Conservation (phyloP, 345 rosid species). For the Stellera chamaejasme region DNA sequence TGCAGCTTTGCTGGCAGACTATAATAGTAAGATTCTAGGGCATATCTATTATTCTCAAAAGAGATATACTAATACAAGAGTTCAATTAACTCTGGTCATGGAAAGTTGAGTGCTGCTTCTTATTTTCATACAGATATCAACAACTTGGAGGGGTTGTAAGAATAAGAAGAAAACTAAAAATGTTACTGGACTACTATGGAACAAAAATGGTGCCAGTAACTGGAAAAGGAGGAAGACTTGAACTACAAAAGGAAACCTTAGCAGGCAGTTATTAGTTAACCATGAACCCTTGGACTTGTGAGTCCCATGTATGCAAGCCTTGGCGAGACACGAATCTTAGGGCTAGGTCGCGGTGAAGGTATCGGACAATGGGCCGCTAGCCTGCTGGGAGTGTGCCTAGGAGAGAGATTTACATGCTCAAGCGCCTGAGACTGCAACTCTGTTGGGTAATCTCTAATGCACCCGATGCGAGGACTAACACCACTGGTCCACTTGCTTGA, state of each 20-base stretch:
- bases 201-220: too few relatives aligned
- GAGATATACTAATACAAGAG: too few relatives aligned
- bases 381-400: slow-evolving; percentile 27
- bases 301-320: slow-evolving; percentile 49
- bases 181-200: too few relatives aligned
- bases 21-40: neutral
- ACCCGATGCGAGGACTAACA: slow-evolving; percentile 61
- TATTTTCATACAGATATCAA: too few relatives aligned
- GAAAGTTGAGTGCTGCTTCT: too few relatives aligned
- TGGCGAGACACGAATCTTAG: slow-evolving; percentile 32
- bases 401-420: slow-evolving; percentile 57
- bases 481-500: slow-evolving; percentile 76
- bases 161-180: too few relatives aligned
- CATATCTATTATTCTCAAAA: too few relatives aligned
- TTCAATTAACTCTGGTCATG: too few relatives aligned
- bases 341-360: slow-evolving; percentile 44
- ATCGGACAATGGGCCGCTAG: slow-evolving; percentile 19
- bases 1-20: slow-evolving; percentile 16
- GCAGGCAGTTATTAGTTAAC: too few relatives aligned
- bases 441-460: slow-evolving; percentile 65
- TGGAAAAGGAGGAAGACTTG: too few relatives aligned
- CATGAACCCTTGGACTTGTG: slow-evolving; percentile 28
- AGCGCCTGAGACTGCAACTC: slow-evolving; percentile 50
- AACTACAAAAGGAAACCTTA: too few relatives aligned
- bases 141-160: too few relatives aligned